Conservation (phyloP, 352 stramenopile species). For the Pilasporangium apinafurcum region DNA sequence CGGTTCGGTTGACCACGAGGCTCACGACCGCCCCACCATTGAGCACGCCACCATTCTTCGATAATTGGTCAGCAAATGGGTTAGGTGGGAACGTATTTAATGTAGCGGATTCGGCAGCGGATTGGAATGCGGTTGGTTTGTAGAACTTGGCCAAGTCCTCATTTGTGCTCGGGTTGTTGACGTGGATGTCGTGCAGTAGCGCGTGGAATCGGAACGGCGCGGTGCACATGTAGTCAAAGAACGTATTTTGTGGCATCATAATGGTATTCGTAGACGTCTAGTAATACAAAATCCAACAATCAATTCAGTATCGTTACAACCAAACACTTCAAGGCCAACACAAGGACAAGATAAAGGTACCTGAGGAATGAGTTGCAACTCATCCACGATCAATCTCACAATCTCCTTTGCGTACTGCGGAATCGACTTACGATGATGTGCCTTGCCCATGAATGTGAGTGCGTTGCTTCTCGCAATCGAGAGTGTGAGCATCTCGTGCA, state of each 20-base stretch:
- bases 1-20: constrained; percentile 19
- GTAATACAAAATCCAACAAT: background rate
- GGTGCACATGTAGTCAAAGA: constrained; percentile 50
- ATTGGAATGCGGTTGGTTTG: constrained; percentile 6
- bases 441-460: constrained; percentile 58
- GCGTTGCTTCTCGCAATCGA: constrained; percentile 38
- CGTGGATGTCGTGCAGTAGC: constrained; percentile 33
- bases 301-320: background rate
- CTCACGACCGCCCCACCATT: constrained; percentile 30
- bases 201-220: constrained; percentile 36
- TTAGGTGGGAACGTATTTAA: constrained; percentile 16
- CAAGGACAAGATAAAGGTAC: constrained; percentile 16
- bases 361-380: constrained; percentile 37
- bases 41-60: constrained; percentile 36
- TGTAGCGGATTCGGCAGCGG: constrained; percentile 9
- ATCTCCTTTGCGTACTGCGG: constrained; percentile 42
- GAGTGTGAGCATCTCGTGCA: constrained; percentile 49
- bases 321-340: too few relatives aligned
- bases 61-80: constrained; percentile 48
- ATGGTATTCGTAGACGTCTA: constrained; percentile 8
- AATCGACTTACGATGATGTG: constrained; percentile 42
- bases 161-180: constrained; percentile 28
- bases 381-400: constrained; percentile 26
- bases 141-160: constrained; percentile 11
- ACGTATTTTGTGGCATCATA: constrained; percentile 30